Conservation (phyloP, 495 filamentous ascomycete genomes). For the Oleoguttula mirabilis region DNA sequence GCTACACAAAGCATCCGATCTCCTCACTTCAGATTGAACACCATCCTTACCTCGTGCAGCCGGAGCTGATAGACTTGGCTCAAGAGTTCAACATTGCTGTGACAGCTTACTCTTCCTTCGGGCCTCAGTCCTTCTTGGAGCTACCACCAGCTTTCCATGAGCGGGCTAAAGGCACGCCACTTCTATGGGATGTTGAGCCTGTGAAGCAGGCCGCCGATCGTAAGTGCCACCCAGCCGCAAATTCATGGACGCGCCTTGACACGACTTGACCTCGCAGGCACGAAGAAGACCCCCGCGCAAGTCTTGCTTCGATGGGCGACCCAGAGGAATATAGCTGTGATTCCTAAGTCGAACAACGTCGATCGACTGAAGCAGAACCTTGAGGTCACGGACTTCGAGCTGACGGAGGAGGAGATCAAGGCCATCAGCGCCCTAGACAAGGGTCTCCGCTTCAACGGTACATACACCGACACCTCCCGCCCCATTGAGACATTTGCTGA, state of each 20-base stretch:
- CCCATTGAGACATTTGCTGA: too few relatives aligned
- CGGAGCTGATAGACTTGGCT: constrained; percentile 56
- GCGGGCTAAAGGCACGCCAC: constrained; percentile 49
- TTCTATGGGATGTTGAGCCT: constrained; percentile 52
- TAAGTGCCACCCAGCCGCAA: too few relatives aligned
- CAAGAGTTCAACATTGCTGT: constrained; percentile 61
- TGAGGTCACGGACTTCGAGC: constrained; percentile 52
- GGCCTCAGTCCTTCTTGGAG: constrained; percentile 69
- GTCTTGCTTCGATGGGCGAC: constrained; percentile 81
- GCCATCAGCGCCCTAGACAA: constrained; percentile 54
- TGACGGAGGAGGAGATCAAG: constrained; percentile 51
- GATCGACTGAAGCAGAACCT: constrained; percentile 51
- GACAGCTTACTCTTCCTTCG: constrained; percentile 83
- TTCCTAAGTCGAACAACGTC: constrained; percentile 66
- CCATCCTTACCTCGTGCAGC: constrained; percentile 86
- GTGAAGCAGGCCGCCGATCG: constrained; percentile 53
- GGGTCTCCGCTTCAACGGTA: constrained; percentile 68
- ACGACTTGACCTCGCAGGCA: too few relatives aligned
- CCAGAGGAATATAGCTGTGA: constrained; percentile 77
- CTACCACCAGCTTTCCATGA: constrained; percentile 45
- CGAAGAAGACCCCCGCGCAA: constrained; percentile 46
- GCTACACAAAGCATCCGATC: constrained; percentile 65
- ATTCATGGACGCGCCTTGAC: too few relatives aligned
- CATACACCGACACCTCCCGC: too few relatives aligned
- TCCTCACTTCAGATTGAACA: constrained; percentile 87